Evolutionary conservation across 305 asterid genomes (phyloP).

Genomic region (Solanum aculeatissimum): DNA sequence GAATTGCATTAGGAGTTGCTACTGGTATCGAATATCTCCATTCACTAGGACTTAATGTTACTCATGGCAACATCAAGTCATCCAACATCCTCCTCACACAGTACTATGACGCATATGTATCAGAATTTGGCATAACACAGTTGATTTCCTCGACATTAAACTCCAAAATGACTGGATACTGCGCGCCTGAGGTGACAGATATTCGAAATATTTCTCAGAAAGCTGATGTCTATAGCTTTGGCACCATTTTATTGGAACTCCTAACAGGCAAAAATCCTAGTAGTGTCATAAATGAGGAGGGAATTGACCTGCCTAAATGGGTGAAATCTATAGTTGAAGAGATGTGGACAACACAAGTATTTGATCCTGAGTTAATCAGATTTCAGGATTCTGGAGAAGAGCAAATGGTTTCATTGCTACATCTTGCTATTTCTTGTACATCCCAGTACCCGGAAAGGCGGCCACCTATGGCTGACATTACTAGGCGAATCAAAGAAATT

Average conservation of each 20-base stretch:
- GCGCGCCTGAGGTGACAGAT: slow-evolving; percentile 43
- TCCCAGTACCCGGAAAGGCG: slow-evolving; percentile 21
- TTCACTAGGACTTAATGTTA: slow-evolving; percentile 16
- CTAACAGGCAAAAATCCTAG: slow-evolving; percentile 32
- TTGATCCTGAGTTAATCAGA: slow-evolving; percentile 29
- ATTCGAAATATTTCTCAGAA: slow-evolving; percentile 23
- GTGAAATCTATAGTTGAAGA: slow-evolving; percentile 27
- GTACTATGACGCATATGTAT: slow-evolving; percentile 20
- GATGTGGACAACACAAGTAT: slow-evolving; percentile 20
- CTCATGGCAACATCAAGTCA: slow-evolving; percentile 59
- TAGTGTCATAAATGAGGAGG: slow-evolving; percentile 19
- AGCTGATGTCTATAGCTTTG: slow-evolving; percentile 54
- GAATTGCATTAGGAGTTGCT: slow-evolving; percentile 36
- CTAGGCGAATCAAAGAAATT: slow-evolving; percentile 14
- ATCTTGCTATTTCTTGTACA: slow-evolving; percentile 44
- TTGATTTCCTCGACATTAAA: slow-evolving; percentile 19
- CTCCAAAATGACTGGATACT: slow-evolving; percentile 21
- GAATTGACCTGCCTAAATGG: slow-evolving; percentile 34
- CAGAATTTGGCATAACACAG: slow-evolving; percentile 34
- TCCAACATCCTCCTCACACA: slow-evolving; percentile 43
- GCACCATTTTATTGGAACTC: slow-evolving; percentile 40
- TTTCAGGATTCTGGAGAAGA: slow-evolving; percentile 16
- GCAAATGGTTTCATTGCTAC: slow-evolving; percentile 28
- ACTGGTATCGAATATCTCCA: slow-evolving; percentile 40
- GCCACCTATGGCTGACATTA: slow-evolving; percentile 31